A percentile compares a stretch with the other conserved stretches of the same genome.
These are phyloP conservation scores for Cucumis cinereus DNA, from an alignment of 306 rosid species.

Conservation along the genomic window DNA sequence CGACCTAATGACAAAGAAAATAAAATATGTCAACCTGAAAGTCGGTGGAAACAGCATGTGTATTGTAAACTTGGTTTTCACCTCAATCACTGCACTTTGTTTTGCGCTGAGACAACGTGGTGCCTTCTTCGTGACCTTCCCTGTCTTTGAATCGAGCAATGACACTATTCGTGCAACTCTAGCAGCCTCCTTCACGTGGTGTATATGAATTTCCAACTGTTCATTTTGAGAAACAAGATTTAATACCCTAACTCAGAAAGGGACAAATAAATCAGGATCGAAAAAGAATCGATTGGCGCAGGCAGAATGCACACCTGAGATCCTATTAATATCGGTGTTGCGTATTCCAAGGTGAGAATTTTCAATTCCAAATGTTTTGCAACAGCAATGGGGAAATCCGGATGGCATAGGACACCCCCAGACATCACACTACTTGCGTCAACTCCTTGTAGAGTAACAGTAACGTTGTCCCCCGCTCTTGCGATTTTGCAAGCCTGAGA, in stretches of 20 bases:
- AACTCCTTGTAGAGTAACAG: conserved; percentile 66
- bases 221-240: conserved; percentile 12
- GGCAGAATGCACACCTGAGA: conserved; percentile 49
- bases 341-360: conserved; percentile 70
- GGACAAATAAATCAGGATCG: not conserved
- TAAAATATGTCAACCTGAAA: not conserved
- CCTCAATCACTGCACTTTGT: conserved; percentile 90
- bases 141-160: conserved; percentile 73
- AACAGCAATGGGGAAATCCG: conserved; percentile 62
- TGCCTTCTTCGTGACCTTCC: conserved; percentile 63
- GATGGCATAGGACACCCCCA: conserved; percentile 93
- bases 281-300: not conserved
- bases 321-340: conserved; percentile 69
- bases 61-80: conserved; percentile 13
- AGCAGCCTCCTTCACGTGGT: conserved; percentile 78
- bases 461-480: conserved; percentile 87
- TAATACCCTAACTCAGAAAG: not conserved
- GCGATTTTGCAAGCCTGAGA: conserved; percentile 61
- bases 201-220: conserved; percentile 89
- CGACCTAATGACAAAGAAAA: conserved; percentile 41
- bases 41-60: not conserved
- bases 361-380: conserved; percentile 78
- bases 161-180: conserved; percentile 59
- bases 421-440: conserved; percentile 56
- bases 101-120: conserved; percentile 80